Evolutionary conservation across 2,329 filamentous ascomycete genomes (phyloP), one percentile per base, ranked within the genome.

Genomic region (Rasamsonia emersonii): DNA sequence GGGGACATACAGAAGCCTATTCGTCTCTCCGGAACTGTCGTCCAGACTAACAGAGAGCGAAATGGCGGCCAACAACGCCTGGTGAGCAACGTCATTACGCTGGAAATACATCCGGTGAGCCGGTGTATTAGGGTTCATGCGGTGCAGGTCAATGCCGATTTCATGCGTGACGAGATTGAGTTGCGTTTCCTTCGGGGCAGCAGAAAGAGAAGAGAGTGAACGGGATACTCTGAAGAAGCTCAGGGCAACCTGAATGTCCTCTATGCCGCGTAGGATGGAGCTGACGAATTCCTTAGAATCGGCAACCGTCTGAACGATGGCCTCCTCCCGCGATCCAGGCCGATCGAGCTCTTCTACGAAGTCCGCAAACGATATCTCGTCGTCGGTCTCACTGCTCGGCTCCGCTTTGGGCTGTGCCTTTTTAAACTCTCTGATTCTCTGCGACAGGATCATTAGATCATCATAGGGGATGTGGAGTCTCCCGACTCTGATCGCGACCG

Each of bases 91-190:
- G 53, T 95, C 91, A 40, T 86, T 81, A 14, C 82, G 77, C 2
- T 88, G 84, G 53, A 98, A 98, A 59, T 98, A 96, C 91, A 96
- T 98, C 41, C 91, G 79, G 67, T 98, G 91, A 0, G 89, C 86
- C 1, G 91, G 86, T 10, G 88, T 94, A 48, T 85, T 89, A 24
- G 85, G 81, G 54, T 98, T 89, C 33, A 98, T 72, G 14, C 89
- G 79, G 53, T 96, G 81, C 24, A 98, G 67, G 52, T 98, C 91
- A 52, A 98, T 74, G 38, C 89, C 89, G 24, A 98, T 77, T 55
- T 98, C 93, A 56, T 98, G 96, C 74, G 94, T 93, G 5, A 89
- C 86, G 26, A 88, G 73, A 50, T 89, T 94, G 39, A 95, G 69
- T 38, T 82, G 77, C 5, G 94, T 72, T 3, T 85, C 79, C n/a